Evolutionary conservation across 139 green algal species (phyloP).

Genomic region (Volvox reticuliferus): DNA sequence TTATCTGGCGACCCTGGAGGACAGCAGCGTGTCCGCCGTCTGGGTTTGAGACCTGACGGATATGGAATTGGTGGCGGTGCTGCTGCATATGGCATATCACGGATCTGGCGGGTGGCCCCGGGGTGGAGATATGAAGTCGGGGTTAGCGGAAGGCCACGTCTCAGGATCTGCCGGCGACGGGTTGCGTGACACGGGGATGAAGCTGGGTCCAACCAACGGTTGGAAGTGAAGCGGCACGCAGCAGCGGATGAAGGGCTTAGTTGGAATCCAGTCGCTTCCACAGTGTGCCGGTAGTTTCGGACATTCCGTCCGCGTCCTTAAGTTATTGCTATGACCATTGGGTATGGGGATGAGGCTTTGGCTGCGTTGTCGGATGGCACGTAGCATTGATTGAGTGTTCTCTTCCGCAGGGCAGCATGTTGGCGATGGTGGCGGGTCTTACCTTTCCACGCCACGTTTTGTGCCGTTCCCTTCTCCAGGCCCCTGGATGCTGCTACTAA

Average conservation of each 20-base stretch:
- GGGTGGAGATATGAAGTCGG: constrained; percentile 7
- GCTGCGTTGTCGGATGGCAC: no score
- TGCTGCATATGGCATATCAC: constrained; percentile 76
- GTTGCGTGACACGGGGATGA: background rate
- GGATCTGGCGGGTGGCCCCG: constrained; percentile 72
- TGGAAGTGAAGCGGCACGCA: no score
- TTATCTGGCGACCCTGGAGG: constrained; percentile 84
- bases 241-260: no score
- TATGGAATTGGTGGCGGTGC: constrained; percentile 75
- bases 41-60: constrained; percentile 87
- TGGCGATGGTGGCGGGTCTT: constrained; percentile 70
- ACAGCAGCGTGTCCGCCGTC: constrained; percentile 73
- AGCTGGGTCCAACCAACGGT: background rate
- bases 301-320: no score
- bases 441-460: background rate
- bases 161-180: background rate
- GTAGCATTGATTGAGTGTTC: background rate
- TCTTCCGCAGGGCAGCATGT: constrained; percentile 50
- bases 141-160: background rate
- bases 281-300: no score
- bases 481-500: constrained; percentile 26
- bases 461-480: background rate
- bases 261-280: no score
- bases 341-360: no score
- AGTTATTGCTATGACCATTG: no score